Evolutionary conservation across 73 alveolate species (phyloP).

Genomic region (Paraurostyla sp.): DNA sequence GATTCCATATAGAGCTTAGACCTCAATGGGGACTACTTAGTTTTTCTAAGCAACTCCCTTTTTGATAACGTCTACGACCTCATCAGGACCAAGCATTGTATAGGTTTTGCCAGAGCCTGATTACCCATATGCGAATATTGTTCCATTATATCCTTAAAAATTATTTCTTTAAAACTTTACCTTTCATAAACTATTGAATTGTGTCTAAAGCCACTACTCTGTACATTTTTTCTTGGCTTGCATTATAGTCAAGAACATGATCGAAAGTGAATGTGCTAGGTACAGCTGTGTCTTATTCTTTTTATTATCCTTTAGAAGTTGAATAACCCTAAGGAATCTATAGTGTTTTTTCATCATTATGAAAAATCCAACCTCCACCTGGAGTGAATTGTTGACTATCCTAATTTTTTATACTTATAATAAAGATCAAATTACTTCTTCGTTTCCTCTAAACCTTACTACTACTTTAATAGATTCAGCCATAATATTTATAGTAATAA

Average conservation of each 20-base stretch:
- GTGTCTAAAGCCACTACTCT: constrained; percentile 27
- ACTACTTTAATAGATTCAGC: constrained; percentile 40
- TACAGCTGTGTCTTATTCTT: background rate
- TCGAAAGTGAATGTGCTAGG: constrained; percentile 40
- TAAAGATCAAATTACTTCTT: background rate
- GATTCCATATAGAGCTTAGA: constrained; percentile 72
- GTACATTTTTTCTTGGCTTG: constrained; percentile 33
- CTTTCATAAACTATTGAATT: constrained; percentile 40
- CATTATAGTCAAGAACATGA: constrained; percentile 27
- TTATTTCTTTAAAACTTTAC: background rate
- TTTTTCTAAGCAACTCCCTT: constrained; percentile 32
- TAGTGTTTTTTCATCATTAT: constrained; percentile 20
- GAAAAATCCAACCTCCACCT: constrained; percentile 10
- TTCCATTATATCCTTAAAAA: constrained; percentile 63
- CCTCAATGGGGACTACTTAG: constrained; percentile 65
- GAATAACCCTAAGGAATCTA: background rate
- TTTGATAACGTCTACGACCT: constrained; percentile 61
- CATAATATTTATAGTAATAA: too few species aligned
- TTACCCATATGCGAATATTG: constrained; percentile 65
- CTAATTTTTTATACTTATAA: background rate
- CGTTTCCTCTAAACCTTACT: constrained; percentile 42
- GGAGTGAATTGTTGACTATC: background rate
- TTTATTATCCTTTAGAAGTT: background rate
- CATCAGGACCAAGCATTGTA: constrained; percentile 72
- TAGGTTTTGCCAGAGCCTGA: constrained; percentile 68